A percentile compares a stretch with the other conserved stretches of the same genome.
These are phyloP conservation scores for Aureobasidium namibiae DNA, from an alignment of 2,329 filamentous ascomycete genomes.

Conservation along the genomic window DNA sequence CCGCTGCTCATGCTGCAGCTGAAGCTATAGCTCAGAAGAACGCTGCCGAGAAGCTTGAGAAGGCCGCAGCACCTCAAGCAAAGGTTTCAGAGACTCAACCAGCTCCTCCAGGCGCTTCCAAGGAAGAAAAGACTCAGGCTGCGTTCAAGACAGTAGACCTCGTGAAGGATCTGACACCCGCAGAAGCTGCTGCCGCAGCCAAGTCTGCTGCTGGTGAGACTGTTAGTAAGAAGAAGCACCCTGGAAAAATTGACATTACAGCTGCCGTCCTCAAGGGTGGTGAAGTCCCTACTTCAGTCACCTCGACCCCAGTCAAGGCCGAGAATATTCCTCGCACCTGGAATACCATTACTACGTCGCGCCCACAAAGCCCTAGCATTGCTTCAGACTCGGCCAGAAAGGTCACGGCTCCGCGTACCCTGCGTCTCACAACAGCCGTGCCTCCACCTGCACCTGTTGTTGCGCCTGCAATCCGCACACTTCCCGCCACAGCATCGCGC, in stretches of 20 bases:
- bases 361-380: constrained; percentile 47
- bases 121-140: background rate
- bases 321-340: constrained; percentile 18
- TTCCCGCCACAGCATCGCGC: constrained; percentile 26
- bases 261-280: constrained; percentile 27
- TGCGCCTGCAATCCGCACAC: constrained; percentile 28
- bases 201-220: constrained; percentile 3
- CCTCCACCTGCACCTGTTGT: constrained; percentile 34
- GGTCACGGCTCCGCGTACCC: constrained; percentile 50
- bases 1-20: background rate
- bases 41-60: background rate
- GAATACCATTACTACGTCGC: constrained; percentile 32
- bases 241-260: constrained; percentile 40
- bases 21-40: constrained; percentile 2
- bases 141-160: constrained; percentile 1
- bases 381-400: constrained; percentile 35
- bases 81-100: constrained; percentile 15
- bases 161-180: constrained; percentile 1
- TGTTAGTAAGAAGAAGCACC: constrained; percentile 29
- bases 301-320: constrained; percentile 17
- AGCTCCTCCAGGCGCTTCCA: constrained; percentile 10
- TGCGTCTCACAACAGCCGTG: constrained; percentile 56
- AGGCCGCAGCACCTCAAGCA: constrained; percentile 12
- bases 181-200: background rate
- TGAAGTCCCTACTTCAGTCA: constrained; percentile 13